Evolutionary conservation across 495 filamentous ascomycete genomes (phyloP), one percentile per base, ranked within the genome.

Genomic region (Penicillium atrosanguineum): DNA sequence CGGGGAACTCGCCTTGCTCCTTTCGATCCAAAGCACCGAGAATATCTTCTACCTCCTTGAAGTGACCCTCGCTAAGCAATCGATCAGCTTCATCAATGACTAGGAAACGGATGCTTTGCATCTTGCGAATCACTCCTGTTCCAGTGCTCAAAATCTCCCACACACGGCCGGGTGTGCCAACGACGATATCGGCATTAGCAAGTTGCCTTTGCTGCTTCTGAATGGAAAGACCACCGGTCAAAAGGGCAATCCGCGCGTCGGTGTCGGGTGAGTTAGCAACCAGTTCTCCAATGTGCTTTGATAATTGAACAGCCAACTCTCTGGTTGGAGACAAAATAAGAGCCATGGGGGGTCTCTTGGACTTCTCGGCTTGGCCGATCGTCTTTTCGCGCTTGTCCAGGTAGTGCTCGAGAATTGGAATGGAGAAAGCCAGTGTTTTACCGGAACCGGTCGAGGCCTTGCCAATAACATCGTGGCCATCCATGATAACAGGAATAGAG

Each of bases 361-460:
- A 36, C 56, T 64, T 74, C 49, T 62, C 56, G 20, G 41, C 36
- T 31, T 60, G 55, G 1, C 65, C 56, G 4, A 23, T 48, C 14
- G 64, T 48, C 47, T 60, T 58, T 2, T 62, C 58, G 45, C 59
- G 57, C 40, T 62, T 55, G 29, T 71, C 69, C 8, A 80, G 54
- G n/a, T 73, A 80, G 50, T 78, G 61, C 46, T 80, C 74, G 31
- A 77, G 62, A 21, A 81, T 79, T 55, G 75, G 60, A 81, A 78
- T 53, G 19, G 90, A 85, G 65, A 97, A 98, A n/a, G 94, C 93
- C 56, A 97, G 82, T 9, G 94, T 98, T 74, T 98, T 98, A 58
- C 94, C 94, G 3, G 94, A 97, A 19, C 94, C 94, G 0, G 94
- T 98, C 60, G 96, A 93, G 48, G 94, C 94, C 44, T 97, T 91